Percentiles rank a stretch among this genome's conserved stretches.
Evolutionary conservation across 2,329 filamentous ascomycete genomes (phyloP).

Genomic region (Venturia oleaginea): DNA sequence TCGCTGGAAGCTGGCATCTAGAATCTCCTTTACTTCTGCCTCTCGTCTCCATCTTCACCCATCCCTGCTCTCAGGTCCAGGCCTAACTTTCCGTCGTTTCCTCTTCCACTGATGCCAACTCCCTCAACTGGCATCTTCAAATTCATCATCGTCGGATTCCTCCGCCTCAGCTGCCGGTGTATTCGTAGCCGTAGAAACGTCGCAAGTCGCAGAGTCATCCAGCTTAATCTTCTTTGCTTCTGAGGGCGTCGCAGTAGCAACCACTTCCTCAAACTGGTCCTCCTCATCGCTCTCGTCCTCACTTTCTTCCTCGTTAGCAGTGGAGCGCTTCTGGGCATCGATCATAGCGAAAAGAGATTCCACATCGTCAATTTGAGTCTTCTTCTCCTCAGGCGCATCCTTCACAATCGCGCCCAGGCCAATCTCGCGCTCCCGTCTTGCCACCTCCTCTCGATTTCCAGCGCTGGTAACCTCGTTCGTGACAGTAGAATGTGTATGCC

Average conservation of each 20-base stretch:
- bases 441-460: conserved; percentile 7
- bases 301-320: conserved; percentile 33
- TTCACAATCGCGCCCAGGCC: conserved; percentile 17
- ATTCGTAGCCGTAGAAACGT: neutral
- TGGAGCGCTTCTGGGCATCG: conserved; percentile 48
- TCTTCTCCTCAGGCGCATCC: conserved; percentile 38
- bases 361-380: conserved; percentile 53
- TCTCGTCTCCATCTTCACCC: neutral
- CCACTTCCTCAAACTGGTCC: conserved; percentile 46
- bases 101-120: neutral
- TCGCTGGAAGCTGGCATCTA: neutral
- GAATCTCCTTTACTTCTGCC: neutral
- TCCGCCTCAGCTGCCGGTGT: conserved; percentile 34
- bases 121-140: conserved; percentile 30
- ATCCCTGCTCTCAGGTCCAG: neutral
- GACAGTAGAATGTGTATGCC: conserved; percentile 64
- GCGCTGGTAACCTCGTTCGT: conserved; percentile 41
- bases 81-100: neutral
- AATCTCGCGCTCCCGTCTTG: conserved; percentile 20
- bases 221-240: conserved; percentile 54
- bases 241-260: conserved; percentile 34
- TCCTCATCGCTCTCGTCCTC: conserved; percentile 41
- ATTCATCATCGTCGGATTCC: conserved; percentile 39
- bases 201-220: conserved; percentile 33
- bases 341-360: conserved; percentile 47